Base-by-base conservation (phyloP, 1,284 basidiomycete genomes). In the Trichosporon sp. region DNA sequence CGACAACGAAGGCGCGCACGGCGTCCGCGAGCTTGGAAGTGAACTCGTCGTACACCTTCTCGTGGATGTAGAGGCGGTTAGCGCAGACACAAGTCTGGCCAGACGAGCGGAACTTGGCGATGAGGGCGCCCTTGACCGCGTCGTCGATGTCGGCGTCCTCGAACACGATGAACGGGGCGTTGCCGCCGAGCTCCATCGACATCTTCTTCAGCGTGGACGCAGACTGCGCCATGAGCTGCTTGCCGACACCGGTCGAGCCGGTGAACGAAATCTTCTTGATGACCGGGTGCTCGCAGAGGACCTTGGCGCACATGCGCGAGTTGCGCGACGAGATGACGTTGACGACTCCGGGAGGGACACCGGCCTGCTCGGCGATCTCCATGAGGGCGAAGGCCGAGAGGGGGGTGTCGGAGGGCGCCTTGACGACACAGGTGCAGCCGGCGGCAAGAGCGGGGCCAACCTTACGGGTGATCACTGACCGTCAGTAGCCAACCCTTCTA, bases 231-330 rank as follows among this genome's bases (percentile, higher is more conserved):
- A 92, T 92, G 51, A 98, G 86, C 65, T 93, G 81, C 84, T 93
- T 95, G 62, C 93, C 95, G 27, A 99, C 93, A 9, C 88, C 84
- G 0, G 95, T 97, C 29, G 91, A 93, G 3, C 92, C 76, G 1
- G 95, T 99, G 83, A 99, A 98, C 6, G 92, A 91, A 51, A 98
- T 87, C 84, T 98, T 98, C 80, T 87, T 90, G 67, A 96, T 89
- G 42, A 81, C 84, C 7, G 74, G 71, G 65, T 74, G 73, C 65
- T 72, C 70, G 69, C 75, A 76, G n/a, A 78, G 73, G 53, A 77
- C 72, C 62, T 73, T 68, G 53, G 71, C 76, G 15, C 72, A 72
- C 66, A 74, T 74, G 64, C 71, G 72, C 29, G 72, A 68, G 32
- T 72, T 73, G 69, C 75, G 75, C 27, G 80, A 77, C 68, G 93